phyloP scores from a whole-genome alignment of 208 protist genomes.

The Trichomonas tenax region DNA sequence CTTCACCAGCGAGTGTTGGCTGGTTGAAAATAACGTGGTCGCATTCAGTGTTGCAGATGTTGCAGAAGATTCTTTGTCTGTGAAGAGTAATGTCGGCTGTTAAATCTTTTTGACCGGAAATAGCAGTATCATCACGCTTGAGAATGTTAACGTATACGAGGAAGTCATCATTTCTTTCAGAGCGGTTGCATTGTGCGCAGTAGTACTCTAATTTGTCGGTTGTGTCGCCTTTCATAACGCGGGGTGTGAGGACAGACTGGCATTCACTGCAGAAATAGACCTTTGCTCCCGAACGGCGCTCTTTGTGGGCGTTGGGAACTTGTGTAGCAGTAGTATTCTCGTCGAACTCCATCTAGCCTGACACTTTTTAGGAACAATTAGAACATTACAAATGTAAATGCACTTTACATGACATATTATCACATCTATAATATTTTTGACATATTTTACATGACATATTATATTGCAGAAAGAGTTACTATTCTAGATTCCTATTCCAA shows the following conservation, averaged over 20 bases:
- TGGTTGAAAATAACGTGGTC: neutral
- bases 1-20: neutral
- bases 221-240: neutral
- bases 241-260: neutral
- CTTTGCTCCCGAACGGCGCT: neutral
- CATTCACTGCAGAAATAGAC: neutral
- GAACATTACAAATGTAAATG: no score
- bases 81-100: neutral
- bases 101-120: neutral
- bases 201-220: neutral
- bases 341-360: no score
- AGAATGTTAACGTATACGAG: neutral
- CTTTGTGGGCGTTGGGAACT: neutral
- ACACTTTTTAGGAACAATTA: no score
- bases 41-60: neutral
- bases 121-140: neutral
- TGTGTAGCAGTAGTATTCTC: neutral
- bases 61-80: neutral
- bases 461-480: no score
- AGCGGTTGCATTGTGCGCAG: neutral
- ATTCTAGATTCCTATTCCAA: no score
- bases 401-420: no score
- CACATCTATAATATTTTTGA: no score
- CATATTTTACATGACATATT: no score
- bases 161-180: neutral